Conservation (phyloP, 176 grass and related monocot genomes). For the Metroxylon sagu region DNA sequence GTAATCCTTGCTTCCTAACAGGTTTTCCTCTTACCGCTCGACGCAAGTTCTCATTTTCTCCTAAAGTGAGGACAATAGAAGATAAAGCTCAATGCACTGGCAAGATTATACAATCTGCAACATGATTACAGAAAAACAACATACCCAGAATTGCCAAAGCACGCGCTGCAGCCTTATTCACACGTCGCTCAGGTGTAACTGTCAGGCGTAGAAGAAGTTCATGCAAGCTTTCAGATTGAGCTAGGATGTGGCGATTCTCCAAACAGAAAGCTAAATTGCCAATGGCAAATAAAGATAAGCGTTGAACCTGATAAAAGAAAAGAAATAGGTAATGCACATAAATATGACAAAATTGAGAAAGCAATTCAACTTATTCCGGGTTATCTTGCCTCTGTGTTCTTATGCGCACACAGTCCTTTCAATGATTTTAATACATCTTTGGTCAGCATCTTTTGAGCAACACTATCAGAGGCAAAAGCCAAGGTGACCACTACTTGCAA, state of each 20-base stretch:
- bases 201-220: conserved; percentile 85
- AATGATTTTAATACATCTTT: conserved; percentile 86
- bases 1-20: conserved; percentile 77
- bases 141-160: conserved; percentile 92
- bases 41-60: conserved; percentile 91
- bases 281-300: conserved; percentile 79
- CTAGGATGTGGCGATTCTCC: conserved; percentile 77
- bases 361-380: conserved; percentile 14
- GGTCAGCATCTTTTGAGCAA: conserved; percentile 90
- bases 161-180: conserved; percentile 77
- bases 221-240: conserved; percentile 77
- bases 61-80: conserved; percentile 17
- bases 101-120: too few species aligned
- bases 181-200: conserved; percentile 45
- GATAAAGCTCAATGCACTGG: too few species aligned
- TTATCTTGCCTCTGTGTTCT: conserved; percentile 78
- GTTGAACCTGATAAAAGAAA: conserved; percentile 79
- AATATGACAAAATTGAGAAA: too few species aligned
- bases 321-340: conserved; percentile 20
- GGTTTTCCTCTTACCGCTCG: conserved; percentile 76
- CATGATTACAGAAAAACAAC: neutral
- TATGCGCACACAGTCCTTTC: conserved; percentile 87
- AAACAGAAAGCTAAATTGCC: conserved; percentile 97
- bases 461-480: conserved; percentile 90
- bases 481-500: conserved; percentile 83